Conservation (phyloP, 805 yeast species). For the Candida insectalens region DNA sequence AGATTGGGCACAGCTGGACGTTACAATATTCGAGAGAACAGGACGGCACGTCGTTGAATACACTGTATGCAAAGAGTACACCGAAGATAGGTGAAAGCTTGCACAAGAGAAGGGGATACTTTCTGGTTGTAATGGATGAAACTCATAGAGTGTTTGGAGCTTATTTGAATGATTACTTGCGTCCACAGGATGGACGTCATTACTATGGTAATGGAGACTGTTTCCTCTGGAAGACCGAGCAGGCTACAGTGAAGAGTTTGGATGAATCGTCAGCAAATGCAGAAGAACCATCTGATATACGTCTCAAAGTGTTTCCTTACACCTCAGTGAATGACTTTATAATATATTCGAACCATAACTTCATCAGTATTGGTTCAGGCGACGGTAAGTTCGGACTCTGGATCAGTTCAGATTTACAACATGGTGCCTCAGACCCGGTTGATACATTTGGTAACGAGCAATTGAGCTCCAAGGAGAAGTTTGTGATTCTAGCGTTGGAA, state of each 20-base stretch:
- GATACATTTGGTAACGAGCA: constrained; percentile 88
- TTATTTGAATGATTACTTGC: constrained; percentile 62
- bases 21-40: constrained; percentile 80
- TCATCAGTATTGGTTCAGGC: constrained; percentile 83
- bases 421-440: constrained; percentile 72
- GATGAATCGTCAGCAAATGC: background rate
- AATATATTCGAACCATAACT: constrained; percentile 69
- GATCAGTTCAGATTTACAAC: constrained; percentile 63
- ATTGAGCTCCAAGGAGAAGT: constrained; percentile 42
- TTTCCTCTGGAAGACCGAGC: constrained; percentile 75
- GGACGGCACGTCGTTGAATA: constrained; percentile 79
- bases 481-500: constrained; percentile 69
- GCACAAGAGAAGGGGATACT: constrained; percentile 46
- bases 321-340: constrained; percentile 84
- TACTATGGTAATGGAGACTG: constrained; percentile 95
- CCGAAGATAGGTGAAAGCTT: constrained; percentile 32
- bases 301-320: constrained; percentile 75
- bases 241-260: constrained; percentile 24
- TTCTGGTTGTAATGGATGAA: constrained; percentile 62
- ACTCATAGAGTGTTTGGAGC: constrained; percentile 66
- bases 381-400: constrained; percentile 89
- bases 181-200: constrained; percentile 59
- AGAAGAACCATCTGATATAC: constrained; percentile 16
- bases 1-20: constrained; percentile 69
- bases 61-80: constrained; percentile 52